phyloP scores from a whole-genome alignment of 2,329 filamentous ascomycete species.

The Alternaria gaisen region DNA sequence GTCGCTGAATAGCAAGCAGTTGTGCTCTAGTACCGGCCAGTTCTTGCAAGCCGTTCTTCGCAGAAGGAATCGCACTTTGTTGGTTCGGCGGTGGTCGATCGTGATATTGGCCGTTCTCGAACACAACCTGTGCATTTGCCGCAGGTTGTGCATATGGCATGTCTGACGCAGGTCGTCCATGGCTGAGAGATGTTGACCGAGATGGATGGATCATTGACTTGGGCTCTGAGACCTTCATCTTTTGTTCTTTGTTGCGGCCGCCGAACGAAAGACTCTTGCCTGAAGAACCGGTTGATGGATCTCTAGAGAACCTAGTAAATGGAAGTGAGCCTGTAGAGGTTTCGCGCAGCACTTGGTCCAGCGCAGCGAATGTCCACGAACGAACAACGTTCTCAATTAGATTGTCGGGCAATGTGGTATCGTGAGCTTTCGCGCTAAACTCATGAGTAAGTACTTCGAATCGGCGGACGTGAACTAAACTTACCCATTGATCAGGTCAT shows the following conservation, averaged over 20 bases:
- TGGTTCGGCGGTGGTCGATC: constrained; percentile 38
- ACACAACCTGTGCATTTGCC: constrained; percentile 46
- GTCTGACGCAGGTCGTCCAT: constrained; percentile 42
- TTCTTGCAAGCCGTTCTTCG: constrained; percentile 74
- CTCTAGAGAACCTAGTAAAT: constrained; percentile 59
- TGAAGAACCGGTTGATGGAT: constrained; percentile 39
- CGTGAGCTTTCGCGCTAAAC: constrained; percentile 43
- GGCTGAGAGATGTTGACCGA: constrained; percentile 67
- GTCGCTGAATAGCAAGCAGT: constrained; percentile 80
- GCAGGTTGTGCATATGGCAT: constrained; percentile 44
- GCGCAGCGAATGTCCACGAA: constrained; percentile 79
- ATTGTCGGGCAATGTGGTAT: constrained; percentile 52
- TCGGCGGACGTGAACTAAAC: background rate
- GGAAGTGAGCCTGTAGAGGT: constrained; percentile 74
- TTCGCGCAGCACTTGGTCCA: constrained; percentile 79
- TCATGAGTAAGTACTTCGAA: constrained; percentile 25
- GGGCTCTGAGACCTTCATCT: constrained; percentile 70
- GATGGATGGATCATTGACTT: constrained; percentile 77
- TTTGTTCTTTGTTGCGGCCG: constrained; percentile 63
- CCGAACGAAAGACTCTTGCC: constrained; percentile 62
- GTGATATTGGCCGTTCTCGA: constrained; percentile 51
- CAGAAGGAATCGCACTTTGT: constrained; percentile 28
- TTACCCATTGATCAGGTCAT: constrained; percentile 75
- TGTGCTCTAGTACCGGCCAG: constrained; percentile 85
- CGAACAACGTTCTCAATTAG: constrained; percentile 77